A percentile compares a stretch with the other conserved stretches of the same genome.
Evolutionary conservation across 148 eudicot species (phyloP).

Genomic region (Rhododendron williamsianum): DNA sequence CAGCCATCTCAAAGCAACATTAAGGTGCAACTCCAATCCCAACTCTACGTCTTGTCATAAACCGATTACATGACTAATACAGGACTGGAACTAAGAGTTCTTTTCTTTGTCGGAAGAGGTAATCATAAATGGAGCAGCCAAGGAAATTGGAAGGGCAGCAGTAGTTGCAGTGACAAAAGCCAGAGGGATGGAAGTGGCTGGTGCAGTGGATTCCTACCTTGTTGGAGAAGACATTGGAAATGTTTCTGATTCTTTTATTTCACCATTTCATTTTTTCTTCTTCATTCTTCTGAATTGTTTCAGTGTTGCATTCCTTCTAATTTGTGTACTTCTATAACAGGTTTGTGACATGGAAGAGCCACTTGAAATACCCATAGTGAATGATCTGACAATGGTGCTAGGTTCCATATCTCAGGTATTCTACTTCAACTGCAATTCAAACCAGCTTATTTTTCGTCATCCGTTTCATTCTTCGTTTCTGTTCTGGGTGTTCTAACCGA

Average conservation of each 20-base stretch:
- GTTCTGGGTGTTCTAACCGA: background rate
- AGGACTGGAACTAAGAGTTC: conserved; percentile 10
- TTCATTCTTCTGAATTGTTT: background rate
- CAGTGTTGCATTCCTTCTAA: background rate
- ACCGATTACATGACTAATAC: background rate
- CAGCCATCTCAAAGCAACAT: conserved; percentile 66
- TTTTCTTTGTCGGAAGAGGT: conserved; percentile 37
- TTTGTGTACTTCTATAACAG: conserved; percentile 21
- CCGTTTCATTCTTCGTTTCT: background rate
- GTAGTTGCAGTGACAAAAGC: conserved; percentile 73
- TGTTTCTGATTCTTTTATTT: conserved; percentile 20
- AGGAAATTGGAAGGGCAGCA: conserved; percentile 90
- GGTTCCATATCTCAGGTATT: conserved; percentile 95
- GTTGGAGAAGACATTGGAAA: conserved; percentile 85
- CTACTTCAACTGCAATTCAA: background rate
- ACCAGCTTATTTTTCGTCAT: background rate
- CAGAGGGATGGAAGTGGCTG: conserved; percentile 96
- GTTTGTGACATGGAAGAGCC: conserved; percentile 89
- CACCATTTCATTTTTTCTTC: background rate
- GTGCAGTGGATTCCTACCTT: conserved; percentile 67
- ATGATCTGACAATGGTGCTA: conserved; percentile 82
- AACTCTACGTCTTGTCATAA: background rate
- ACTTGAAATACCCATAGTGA: conserved; percentile 79
- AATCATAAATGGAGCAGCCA: conserved; percentile 83
- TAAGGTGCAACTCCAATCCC: conserved; percentile 36